Base-by-base conservation (phyloP, 352 stramenopile genomes). In the Aphanomyces astaci region DNA sequence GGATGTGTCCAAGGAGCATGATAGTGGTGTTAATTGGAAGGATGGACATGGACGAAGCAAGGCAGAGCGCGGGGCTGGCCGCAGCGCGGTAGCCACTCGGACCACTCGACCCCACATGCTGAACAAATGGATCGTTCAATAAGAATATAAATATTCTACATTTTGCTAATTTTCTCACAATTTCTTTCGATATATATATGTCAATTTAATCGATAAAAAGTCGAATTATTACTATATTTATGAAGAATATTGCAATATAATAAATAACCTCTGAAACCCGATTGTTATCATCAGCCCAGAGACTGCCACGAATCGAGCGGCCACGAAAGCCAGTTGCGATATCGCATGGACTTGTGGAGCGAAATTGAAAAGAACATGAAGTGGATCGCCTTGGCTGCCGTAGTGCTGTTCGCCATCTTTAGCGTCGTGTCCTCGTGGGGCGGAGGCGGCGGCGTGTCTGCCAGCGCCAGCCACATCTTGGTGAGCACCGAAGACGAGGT, bases 381-480 rank as follows among this genome's bases (percentile, higher is more conserved):
- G 52, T 64, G 82, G 63, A 46, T 87, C 49, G 64, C 72, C 19
- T 65, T 82, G 65, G 43, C 80, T 15, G 28, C 63, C 51, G 68
- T 74, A 25, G 56, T 87, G 15, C 31, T 67, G n/a, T 43, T 82
- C 27, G 54, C 56, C 48, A 51, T 86, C 33, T 64, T 82, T 32
- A 69, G 74, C 25, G 49, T 65, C 54, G 22, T 33, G 39, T 45
- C 64, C 67, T 65, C 56, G 56, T 19, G 59, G 70, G 25, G 66
- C 68, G 5, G 62, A 60, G 33, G 72, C 63, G 3, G 70, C 0
- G 76, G 75, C 30, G 77, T 77, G 3, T 76, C 56, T n/a, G 80
- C 82, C n/a, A 78, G 81, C 39, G 82, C 82, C 45, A 90, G 82
- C 69, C 84, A 92, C 74, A 90, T 92, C 70, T 73, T 92, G 51